Base-by-base conservation (phyloP, 305 asterid genomes). In the Withania somnifera region DNA sequence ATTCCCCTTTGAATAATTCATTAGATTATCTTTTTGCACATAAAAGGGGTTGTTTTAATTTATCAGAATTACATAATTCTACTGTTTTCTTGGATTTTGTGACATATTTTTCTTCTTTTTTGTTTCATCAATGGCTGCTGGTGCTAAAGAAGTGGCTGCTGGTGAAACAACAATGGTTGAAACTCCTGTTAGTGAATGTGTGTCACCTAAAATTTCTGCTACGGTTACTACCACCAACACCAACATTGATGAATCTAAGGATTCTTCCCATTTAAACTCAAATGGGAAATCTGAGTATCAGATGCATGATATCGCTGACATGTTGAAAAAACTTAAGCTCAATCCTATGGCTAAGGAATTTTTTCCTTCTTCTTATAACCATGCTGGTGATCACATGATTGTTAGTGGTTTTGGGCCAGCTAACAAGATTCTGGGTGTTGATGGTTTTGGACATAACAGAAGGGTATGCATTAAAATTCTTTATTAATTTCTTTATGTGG, bases 331-430 rank as follows among this genome's bases (percentile, higher is more conserved):
- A 51, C 89, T 93, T 81, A 93, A 93, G 88, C 66, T 95, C 89
- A 95, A 95, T 90, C 99, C 98, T 76, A 78, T 88, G 80, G 99
- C 99, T 19, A 92, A 93, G 87, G 99, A 95, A 87, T 95, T 95
- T 57, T 88, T 93, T 54, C 99, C 99, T 71, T 91, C 97, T n/a
- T 90, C 95, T 28, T 89, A 93, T 88, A n/a, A n/a, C n/a, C n/a
- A n/a, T n/a, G n/a, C n/a, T n/a, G n/a, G 36, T 47, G 89, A 89
- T 68, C 93, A 91, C 82, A 93, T 89, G 82, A 83, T 87, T 86
- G n/a, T n/a, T n/a, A n/a, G n/a, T n/a, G n/a, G n/a, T n/a, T n/a
- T n/a, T n/a, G n/a, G n/a, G n/a, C n/a, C n/a, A n/a, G n/a, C 92
- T 40, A 80, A 87, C 75, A 91, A 86, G 91, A 84, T 66, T 87